These are phyloP conservation scores for Heimioporus sp. DNA, from an alignment of 768 basidiomycete species.

Conservation along the genomic window DNA sequence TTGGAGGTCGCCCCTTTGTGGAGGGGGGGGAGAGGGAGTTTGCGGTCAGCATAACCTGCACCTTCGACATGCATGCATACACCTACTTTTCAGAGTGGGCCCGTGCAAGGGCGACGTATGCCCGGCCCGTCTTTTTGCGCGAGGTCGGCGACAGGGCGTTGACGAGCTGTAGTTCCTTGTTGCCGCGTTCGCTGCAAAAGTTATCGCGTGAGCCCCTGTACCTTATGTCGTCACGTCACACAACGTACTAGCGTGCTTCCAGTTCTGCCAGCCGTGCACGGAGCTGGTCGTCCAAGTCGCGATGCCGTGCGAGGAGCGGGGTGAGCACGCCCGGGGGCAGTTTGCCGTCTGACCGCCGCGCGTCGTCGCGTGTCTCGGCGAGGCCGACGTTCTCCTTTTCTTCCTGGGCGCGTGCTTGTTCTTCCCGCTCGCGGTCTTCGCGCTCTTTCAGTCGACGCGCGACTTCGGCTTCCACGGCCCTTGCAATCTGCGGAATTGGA, in stretches of 20 bases:
- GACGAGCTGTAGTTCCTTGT: conserved; percentile 57
- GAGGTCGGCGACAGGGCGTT: conserved; percentile 69
- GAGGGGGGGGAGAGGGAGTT: too few relatives aligned
- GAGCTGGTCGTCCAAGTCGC: conserved; percentile 68
- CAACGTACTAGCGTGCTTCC: conserved; percentile 66
- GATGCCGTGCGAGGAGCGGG: conserved; percentile 60
- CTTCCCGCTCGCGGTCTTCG: conserved; percentile 35
- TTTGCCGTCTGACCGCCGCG: conserved; percentile 10
- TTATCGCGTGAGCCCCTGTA: conserved; percentile 12
- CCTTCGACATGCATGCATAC: too few relatives aligned
- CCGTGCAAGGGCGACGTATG: conserved; percentile 81
- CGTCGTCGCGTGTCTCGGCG: conserved; percentile 12
- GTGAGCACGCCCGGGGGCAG: conserved; percentile 47
- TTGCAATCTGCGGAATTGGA: conserved; percentile 51
- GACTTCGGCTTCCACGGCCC: conserved; percentile 73
- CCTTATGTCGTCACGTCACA: conserved; percentile 12
- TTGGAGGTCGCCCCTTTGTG: conserved; percentile 69
- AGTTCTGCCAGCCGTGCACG: conserved; percentile 63
- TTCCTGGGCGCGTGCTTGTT: conserved; percentile 24
- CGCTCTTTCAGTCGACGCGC: conserved; percentile 55
- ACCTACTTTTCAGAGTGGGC: conserved; percentile 75
- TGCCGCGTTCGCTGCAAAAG: conserved; percentile 53
- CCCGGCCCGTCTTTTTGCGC: conserved; percentile 78
- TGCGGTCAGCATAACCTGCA: too few relatives aligned
- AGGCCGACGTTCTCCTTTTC: conserved; percentile 27